These are phyloP conservation scores for Aspergillus puulaauensis DNA, from an alignment of 2,329 filamentous ascomycete genomes.

Conservation along the genomic window DNA sequence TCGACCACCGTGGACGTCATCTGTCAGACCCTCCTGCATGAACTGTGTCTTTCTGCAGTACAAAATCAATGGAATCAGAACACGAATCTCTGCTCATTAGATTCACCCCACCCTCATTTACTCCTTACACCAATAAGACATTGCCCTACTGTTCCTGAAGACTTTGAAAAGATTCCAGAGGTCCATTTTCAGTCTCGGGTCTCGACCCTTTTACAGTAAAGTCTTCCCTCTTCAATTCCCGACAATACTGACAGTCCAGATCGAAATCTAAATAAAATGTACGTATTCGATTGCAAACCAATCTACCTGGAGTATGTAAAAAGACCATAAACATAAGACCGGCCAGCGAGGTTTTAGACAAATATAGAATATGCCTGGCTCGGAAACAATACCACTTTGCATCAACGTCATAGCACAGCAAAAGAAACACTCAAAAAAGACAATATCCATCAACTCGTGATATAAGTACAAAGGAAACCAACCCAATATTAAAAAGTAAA, in stretches of 20 bases:
- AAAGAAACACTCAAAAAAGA: constrained; percentile 3
- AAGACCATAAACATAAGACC: constrained; percentile 7
- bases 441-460: constrained; percentile 34
- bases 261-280: background rate
- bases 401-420: constrained; percentile 3
- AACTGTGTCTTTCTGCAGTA: background rate
- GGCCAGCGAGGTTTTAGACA: constrained; percentile 2
- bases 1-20: background rate
- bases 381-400: constrained; percentile 5
- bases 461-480: constrained; percentile 28
- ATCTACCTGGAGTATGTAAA: constrained; percentile 10
- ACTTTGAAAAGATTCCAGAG: background rate
- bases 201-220: no score
- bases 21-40: constrained; percentile 3
- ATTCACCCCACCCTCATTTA: background rate
- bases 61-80: background rate
- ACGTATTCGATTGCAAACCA: constrained; percentile 1
- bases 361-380: constrained; percentile 5
- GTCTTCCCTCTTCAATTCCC: background rate
- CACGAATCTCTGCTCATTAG: background rate
- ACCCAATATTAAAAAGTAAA: constrained; percentile 7
- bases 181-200: no score
- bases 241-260: background rate
- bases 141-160: background rate
- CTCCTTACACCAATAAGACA: background rate